Evolutionary conservation across 208 protist genomes (phyloP).

Genomic region (Acanthamoeba lugdunensis): DNA sequence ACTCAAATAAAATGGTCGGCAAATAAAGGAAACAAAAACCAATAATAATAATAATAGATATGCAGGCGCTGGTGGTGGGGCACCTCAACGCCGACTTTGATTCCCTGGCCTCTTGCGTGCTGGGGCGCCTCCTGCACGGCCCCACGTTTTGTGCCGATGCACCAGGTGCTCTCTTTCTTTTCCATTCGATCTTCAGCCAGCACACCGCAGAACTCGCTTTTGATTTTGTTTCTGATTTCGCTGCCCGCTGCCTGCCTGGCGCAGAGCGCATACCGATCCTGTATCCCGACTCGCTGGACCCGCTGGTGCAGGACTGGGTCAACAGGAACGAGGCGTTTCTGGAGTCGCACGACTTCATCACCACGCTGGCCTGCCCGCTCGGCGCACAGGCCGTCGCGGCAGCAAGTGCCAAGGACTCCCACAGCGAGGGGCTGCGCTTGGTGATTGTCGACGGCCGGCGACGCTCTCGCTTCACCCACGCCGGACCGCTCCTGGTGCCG

Average conservation of each 20-base stretch:
- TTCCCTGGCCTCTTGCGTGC: constrained; percentile 44
- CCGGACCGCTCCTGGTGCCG: not conserved
- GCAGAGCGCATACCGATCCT: not conserved
- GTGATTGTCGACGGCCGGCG: constrained; percentile 52
- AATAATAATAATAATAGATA: not conserved
- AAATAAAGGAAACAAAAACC: too few species aligned
- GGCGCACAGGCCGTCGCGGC: not conserved
- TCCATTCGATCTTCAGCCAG: not conserved
- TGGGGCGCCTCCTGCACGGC: not conserved
- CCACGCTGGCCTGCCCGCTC: not conserved
- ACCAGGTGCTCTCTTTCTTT: not conserved
- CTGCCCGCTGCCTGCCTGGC: not conserved
- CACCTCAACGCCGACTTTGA: constrained; percentile 73
- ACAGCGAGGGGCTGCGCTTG: not conserved
- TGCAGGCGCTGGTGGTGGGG: constrained; percentile 5
- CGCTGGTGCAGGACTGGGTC: constrained; percentile 43
- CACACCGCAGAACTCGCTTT: not conserved
- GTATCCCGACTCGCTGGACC: constrained; percentile 35
- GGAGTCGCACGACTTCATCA: constrained; percentile 56
- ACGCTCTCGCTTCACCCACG: constrained; percentile 39
- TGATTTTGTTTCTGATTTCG: not conserved
- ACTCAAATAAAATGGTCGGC: too few species aligned
- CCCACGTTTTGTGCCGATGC: not conserved
- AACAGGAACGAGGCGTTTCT: constrained; percentile 10
- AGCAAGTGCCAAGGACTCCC: not conserved